These are phyloP conservation scores for Neocallimastix lanati DNA, from an alignment of 192 early-diverging fungal genomes.

Conservation along the genomic window DNA sequence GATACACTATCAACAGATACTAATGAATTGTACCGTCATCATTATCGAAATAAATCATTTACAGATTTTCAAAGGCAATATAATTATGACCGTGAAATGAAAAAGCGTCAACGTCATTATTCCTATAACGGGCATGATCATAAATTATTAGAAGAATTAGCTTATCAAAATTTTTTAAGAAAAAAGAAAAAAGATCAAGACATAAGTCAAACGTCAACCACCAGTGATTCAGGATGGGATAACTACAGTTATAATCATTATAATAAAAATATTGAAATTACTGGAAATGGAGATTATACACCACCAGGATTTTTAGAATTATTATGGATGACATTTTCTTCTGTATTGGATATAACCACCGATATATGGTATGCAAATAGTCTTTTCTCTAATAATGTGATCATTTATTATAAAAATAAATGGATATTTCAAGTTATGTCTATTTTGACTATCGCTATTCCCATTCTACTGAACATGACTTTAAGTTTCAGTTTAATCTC, in stretches of 20 bases:
- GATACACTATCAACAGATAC: too few relatives aligned
- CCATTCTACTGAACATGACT: neutral
- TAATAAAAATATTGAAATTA: neutral
- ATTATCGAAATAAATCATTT: neutral
- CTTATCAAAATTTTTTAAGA: too few relatives aligned
- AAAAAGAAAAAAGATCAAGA: neutral
- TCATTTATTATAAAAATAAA: neutral
- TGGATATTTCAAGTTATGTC: neutral
- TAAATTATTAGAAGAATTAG: neutral
- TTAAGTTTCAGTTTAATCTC: neutral
- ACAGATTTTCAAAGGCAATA: neutral
- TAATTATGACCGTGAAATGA: neutral
- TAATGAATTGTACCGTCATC: neutral
- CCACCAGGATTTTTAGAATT: neutral
- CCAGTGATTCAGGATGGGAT: neutral
- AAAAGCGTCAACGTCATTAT: neutral
- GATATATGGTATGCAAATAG: neutral
- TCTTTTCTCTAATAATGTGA: neutral
- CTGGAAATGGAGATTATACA: neutral
- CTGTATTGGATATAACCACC: neutral
- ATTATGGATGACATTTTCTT: neutral
- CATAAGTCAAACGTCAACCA: neutral
- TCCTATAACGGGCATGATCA: neutral
- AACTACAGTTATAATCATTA: neutral
- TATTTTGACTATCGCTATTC: neutral